Evolutionary conservation across 768 basidiomycete genomes (phyloP), one percentile per base, ranked within the genome.

Genomic region (Xerocomus spinulosus): DNA sequence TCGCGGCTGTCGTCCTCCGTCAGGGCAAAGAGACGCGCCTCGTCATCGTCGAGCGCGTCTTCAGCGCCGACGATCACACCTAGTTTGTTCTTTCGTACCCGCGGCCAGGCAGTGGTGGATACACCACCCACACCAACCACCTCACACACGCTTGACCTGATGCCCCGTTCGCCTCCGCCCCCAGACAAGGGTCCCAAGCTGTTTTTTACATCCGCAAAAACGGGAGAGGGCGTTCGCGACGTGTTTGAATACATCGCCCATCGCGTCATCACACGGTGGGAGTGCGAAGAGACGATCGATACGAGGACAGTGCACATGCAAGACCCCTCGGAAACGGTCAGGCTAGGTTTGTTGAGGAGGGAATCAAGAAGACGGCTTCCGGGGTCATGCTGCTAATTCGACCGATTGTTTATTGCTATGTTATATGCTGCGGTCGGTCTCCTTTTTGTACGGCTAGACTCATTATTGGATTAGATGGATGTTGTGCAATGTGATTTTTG

Each of bases 201-300:
- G 10, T 87, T 89, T 64, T 83, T 85, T 59, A 79, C 85, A 6
- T 86, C 83, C 1, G 87, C 89, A 3, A 87, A 87, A 66, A 87
- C 85, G 4, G 89, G 89, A 0, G 75, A 78, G 29, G 82, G 85
- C 8, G 85, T 90, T 0, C 42, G 60, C 1, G 83, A 82, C 1
- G 82, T 88, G n/a, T 92, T 91, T 57, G 83, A 80, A 61, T 89
- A 89, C 57, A 72, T 92, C 34, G 85, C 80, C 4, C 59, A 67
- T 41, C 71, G 87, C 23, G 83, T 91, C 9, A 73, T 82, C 29
- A 58, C 61, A 52, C 68, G 76, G 51, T 83, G 81, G 80, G 87
- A 83, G 57, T 80, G 80, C 57, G 83, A 87, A 46, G 86, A 85
- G 46, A 68, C 69, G 13, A 47, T 74, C 15, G 81, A 82, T 25